Evolutionary conservation across 768 basidiomycete genomes (phyloP).

Genomic region (Kondoa malvinella): DNA sequence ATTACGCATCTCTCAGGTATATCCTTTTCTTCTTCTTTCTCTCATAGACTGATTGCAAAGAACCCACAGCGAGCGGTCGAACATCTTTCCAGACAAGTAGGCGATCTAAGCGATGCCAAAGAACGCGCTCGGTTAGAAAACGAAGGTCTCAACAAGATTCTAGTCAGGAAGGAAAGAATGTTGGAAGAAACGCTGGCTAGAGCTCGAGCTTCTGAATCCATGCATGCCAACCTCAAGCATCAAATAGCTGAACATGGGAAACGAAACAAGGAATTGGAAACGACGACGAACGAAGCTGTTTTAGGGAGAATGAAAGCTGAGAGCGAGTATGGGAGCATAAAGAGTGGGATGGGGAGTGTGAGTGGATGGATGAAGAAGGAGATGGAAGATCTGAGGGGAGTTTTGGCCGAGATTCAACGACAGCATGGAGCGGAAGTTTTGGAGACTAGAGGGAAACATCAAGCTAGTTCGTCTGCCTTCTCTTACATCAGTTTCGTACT

Average conservation of each 20-base stretch:
- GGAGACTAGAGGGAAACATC: constrained; percentile 52
- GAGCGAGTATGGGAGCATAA: constrained; percentile 61
- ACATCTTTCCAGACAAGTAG: constrained; percentile 35
- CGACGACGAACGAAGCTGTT: constrained; percentile 30
- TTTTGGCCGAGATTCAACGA: constrained; percentile 59
- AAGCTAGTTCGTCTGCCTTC: constrained; percentile 6
- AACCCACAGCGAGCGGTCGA: constrained; percentile 49
- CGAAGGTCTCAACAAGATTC: constrained; percentile 71
- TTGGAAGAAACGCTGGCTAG: constrained; percentile 75
- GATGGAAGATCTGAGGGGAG: constrained; percentile 50
- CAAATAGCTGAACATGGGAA: constrained; percentile 57
- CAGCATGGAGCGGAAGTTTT: constrained; percentile 52
- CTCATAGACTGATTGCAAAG: too few species aligned
- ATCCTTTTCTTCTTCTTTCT: neutral
- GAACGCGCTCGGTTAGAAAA: constrained; percentile 70
- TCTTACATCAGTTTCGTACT: neutral
- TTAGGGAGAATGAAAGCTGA: constrained; percentile 42
- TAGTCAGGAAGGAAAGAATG: constrained; percentile 68
- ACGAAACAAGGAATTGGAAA: constrained; percentile 50
- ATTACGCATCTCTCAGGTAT: constrained; percentile 52
- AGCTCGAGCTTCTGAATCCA: constrained; percentile 68
- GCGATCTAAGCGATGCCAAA: constrained; percentile 72
- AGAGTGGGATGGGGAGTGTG: constrained; percentile 58
- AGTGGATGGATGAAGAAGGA: constrained; percentile 58
- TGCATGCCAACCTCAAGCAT: constrained; percentile 47